phyloP scores from a whole-genome alignment of 345 rosid species.

The Populus simonii region DNA sequence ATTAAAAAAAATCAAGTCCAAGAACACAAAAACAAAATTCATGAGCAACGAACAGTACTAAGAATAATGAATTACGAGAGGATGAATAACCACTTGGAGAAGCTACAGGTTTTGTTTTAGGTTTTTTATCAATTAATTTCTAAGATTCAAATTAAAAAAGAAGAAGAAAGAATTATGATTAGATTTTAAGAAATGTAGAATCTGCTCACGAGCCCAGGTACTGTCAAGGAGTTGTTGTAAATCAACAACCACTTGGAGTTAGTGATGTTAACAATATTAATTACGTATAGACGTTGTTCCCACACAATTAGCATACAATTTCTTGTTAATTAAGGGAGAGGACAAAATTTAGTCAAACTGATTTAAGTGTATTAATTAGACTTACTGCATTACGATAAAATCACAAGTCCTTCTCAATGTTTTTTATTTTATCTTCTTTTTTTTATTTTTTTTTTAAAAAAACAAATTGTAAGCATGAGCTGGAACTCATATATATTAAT shows the following conservation, averaged over 20 bases:
- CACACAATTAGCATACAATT: constrained; percentile 14
- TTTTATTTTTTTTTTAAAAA: background rate
- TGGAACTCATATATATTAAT: background rate
- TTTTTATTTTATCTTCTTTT: background rate
- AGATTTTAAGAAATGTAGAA: constrained; percentile 16
- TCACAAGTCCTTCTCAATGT: constrained; percentile 23
- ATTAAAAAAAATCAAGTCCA: no score
- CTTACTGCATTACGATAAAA: constrained; percentile 14
- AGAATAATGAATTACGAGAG: no score
- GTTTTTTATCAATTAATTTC: no score
- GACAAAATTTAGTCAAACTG: constrained; percentile 28
- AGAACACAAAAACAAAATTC: no score
- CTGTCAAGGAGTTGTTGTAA: constrained; percentile 27
- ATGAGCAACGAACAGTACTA: no score
- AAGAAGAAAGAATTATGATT: background rate
- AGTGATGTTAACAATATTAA: constrained; percentile 40
- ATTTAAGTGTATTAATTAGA: constrained; percentile 24
- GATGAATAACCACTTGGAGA: no score
- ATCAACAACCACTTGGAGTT: constrained; percentile 30
- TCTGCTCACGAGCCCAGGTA: constrained; percentile 3
- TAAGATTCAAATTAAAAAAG: no score
- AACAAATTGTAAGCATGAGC: background rate
- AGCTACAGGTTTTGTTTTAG: no score
- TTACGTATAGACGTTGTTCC: constrained; percentile 36
- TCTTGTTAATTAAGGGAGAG: constrained; percentile 40